phyloP scores from a whole-genome alignment of 306 rosid species.

The Acacia acuminata region DNA sequence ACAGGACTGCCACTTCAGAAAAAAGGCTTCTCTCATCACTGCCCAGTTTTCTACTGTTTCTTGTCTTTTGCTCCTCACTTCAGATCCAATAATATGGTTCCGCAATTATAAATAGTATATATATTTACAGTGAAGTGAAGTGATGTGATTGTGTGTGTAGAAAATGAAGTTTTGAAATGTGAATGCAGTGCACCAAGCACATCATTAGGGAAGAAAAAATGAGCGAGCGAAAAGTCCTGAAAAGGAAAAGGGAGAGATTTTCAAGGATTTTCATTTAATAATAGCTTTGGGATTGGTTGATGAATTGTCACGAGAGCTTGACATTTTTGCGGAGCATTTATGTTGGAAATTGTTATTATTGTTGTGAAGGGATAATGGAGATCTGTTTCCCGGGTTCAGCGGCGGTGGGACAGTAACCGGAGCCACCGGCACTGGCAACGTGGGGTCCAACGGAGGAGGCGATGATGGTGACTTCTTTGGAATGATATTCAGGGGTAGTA shows the following conservation, averaged over 20 bases:
- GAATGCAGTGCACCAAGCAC: neutral
- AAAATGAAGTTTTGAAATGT: neutral
- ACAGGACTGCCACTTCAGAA: neutral
- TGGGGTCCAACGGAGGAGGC: slow-evolving; percentile 34
- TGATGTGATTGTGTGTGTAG: too few species aligned
- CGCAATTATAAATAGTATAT: neutral
- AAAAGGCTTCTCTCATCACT: neutral
- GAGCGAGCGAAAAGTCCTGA: neutral
- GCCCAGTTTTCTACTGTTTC: neutral
- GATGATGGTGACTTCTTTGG: slow-evolving; percentile 72
- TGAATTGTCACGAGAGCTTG: neutral
- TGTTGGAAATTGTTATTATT: slow-evolving; percentile 2
- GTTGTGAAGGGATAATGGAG: slow-evolving; percentile 66
- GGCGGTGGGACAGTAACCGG: slow-evolving; percentile 62
- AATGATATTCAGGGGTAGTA: slow-evolving; percentile 67
- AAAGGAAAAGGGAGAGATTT: neutral
- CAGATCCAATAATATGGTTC: slow-evolving; percentile 11
- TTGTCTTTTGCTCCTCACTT: slow-evolving; percentile 17
- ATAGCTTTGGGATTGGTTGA: neutral
- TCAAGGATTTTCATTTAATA: neutral
- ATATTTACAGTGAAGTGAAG: neutral
- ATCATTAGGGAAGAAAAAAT: neutral
- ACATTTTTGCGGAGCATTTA: neutral
- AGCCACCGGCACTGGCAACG: slow-evolving; percentile 42
- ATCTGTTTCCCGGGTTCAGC: slow-evolving; percentile 45